These are phyloP conservation scores for Tetracladium setigerum DNA, from an alignment of 495 filamentous ascomycete species.

Conservation along the genomic window DNA sequence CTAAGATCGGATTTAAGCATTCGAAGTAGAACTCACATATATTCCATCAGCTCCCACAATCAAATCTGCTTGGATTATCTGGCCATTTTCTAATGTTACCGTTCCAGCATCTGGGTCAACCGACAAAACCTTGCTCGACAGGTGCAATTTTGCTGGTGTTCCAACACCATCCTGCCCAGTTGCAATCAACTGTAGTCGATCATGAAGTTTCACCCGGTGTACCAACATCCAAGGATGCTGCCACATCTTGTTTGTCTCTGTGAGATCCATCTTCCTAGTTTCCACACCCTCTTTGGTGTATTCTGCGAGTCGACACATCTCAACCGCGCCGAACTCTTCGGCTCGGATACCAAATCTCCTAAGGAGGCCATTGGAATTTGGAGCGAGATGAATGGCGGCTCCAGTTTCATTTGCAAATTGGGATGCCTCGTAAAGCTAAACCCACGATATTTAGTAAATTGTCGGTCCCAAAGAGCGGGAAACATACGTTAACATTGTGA, in stretches of 20 bases:
- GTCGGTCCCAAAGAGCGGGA: too few species aligned
- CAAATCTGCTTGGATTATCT: conserved; percentile 26
- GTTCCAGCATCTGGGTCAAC: conserved; percentile 35
- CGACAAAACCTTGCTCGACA: conserved; percentile 33
- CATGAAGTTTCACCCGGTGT: conserved; percentile 41
- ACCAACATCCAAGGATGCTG: conserved; percentile 19
- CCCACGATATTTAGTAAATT: too few species aligned
- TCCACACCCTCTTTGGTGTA: neutral
- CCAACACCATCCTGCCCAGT: conserved; percentile 29
- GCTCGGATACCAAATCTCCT: conserved; percentile 30
- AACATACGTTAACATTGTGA: conserved; percentile 38
- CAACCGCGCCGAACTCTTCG: conserved; percentile 25
- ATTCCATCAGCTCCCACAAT: conserved; percentile 36
- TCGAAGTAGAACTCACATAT: conserved; percentile 17
- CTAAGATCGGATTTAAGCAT: neutral
- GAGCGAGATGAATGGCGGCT: conserved; percentile 44
- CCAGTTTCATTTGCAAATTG: conserved; percentile 42
- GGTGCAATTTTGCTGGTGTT: conserved; percentile 32
- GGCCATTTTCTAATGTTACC: conserved; percentile 33
- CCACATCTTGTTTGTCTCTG: conserved; percentile 33
- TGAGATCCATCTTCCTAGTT: conserved; percentile 24
- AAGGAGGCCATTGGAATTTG: conserved; percentile 43
- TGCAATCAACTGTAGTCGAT: conserved; percentile 33
- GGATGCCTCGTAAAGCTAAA: conserved; percentile 45
- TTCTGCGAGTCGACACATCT: too few species aligned